phyloP scores from a whole-genome alignment of 2,329 filamentous ascomycete species.

The Neofusicoccum sp. region DNA sequence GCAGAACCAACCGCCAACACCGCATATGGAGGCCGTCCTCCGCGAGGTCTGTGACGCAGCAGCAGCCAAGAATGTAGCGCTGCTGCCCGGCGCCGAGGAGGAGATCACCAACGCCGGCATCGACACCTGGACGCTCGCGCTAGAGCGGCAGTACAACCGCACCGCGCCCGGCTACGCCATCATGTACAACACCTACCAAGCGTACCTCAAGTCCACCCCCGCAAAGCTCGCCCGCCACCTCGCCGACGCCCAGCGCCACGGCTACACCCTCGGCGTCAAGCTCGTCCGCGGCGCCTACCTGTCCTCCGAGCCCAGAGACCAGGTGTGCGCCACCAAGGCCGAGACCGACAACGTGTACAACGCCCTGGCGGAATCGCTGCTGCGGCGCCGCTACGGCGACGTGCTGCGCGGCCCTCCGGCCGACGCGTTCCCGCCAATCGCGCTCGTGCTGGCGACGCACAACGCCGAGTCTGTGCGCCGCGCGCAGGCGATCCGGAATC shows the following conservation, averaged over 20 bases:
- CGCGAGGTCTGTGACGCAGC: slow-evolving; percentile 73
- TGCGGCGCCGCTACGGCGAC: slow-evolving; percentile 43
- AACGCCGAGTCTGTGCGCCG: slow-evolving; percentile 67
- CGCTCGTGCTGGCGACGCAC: slow-evolving; percentile 76
- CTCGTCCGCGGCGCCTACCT: slow-evolving; percentile 60
- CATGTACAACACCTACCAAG: slow-evolving; percentile 67
- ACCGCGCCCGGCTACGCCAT: slow-evolving; percentile 67
- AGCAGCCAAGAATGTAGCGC: slow-evolving; percentile 63
- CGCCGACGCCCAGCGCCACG: slow-evolving; percentile 44
- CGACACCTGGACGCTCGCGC: slow-evolving; percentile 52
- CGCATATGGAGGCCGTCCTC: slow-evolving; percentile 66
- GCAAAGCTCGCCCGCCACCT: slow-evolving; percentile 47
- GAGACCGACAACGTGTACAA: slow-evolving; percentile 66
- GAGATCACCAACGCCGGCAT: slow-evolving; percentile 66
- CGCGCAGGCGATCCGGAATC: slow-evolving; percentile 43
- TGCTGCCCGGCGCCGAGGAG: slow-evolving; percentile 87
- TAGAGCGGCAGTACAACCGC: slow-evolving; percentile 54
- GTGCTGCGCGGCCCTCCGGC: slow-evolving; percentile 50
- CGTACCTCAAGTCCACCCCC: slow-evolving; percentile 53
- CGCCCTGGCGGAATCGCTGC: slow-evolving; percentile 60
- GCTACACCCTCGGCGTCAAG: slow-evolving; percentile 56
- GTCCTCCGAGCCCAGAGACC: slow-evolving; percentile 45
- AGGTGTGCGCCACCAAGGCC: slow-evolving; percentile 55
- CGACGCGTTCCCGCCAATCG: slow-evolving; percentile 42
- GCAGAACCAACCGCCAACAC: slow-evolving; percentile 60